Evolutionary conservation across 2,329 filamentous ascomycete genomes (phyloP), one percentile per base, ranked within the genome.

Genomic region (Trichoderma harzianum): DNA sequence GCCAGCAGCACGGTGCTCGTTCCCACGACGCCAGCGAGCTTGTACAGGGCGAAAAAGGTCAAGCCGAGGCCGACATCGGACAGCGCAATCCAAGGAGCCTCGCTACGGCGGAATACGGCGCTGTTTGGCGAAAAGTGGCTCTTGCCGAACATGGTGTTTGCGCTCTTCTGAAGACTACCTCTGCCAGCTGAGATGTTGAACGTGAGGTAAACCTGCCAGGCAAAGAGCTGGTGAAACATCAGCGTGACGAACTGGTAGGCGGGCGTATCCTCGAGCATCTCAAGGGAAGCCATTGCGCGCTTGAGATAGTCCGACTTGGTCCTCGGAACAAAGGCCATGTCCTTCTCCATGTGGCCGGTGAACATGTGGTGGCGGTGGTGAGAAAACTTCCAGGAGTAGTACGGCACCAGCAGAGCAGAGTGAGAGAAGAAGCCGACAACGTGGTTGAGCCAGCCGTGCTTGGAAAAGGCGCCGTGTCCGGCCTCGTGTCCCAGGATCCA

Each of bases 401-500:
- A 93, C 4, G 91, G 91, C 3, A 91, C 90, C 73, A 91, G 80
- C 51, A 93, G 84, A 72, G 86, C 83, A 7, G 88, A 91, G 84
- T 93, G 91, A n/a, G 89, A 80, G 63, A 86, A 78, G 84, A 90
- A 91, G 72, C 91, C 91, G 70, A 90, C 83, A 18, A 85, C 78
- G 77, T 91, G 86, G 79, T 92, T 92, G 74, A 92, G 78, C 36
- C 75, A 78, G 62, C 82, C 82, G 79, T 87, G 84, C 26, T 82
- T 79, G n/a, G 88, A 91, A 79, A 93, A 91, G 62, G 90, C 89
- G 21, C 88, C 88, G 79, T 93, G 91, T 66, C 91, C 91, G 79
- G 88, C 91, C 79, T 93, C 91, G 78, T 93, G 91, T 18, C 88
- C 90, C 53, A 92, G 83, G 75, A 91, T 90, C 91, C 91, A 93